These are phyloP conservation scores for Cytospora chrysosperma DNA, from an alignment of 2,329 filamentous ascomycete species.

Conservation along the genomic window DNA sequence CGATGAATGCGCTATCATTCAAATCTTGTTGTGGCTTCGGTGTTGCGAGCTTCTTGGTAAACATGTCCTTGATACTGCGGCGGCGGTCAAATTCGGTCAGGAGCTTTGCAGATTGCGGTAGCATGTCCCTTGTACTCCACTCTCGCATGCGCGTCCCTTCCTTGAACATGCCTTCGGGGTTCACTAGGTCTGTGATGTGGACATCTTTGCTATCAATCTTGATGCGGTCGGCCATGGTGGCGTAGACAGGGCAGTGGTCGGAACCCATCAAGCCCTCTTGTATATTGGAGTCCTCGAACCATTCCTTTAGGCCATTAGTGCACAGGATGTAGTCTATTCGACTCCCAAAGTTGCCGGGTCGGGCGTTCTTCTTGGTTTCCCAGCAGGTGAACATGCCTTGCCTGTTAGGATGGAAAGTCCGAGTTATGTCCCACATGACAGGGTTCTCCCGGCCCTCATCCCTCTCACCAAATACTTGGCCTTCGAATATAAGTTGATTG, in stretches of 20 bases:
- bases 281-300: slow-evolving; percentile 80
- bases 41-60: slow-evolving; percentile 53
- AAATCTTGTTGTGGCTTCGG: slow-evolving; percentile 16
- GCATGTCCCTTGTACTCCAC: slow-evolving; percentile 64
- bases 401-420: slow-evolving; percentile 76
- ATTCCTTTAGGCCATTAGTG: slow-evolving; percentile 72
- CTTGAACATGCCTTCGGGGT: slow-evolving; percentile 69
- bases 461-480: slow-evolving; percentile 63
- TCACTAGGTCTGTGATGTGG: slow-evolving; percentile 72
- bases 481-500: slow-evolving; percentile 79
- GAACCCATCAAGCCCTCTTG: slow-evolving; percentile 93
- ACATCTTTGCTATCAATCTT: slow-evolving; percentile 46
- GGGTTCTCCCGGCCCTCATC: slow-evolving; percentile 69
- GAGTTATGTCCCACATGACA: slow-evolving; percentile 79
- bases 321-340: slow-evolving; percentile 94
- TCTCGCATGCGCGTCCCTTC: slow-evolving; percentile 64
- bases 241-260: slow-evolving; percentile 94
- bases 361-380: slow-evolving; percentile 92
- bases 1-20: not conserved
- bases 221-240: slow-evolving; percentile 65
- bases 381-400: slow-evolving; percentile 95
- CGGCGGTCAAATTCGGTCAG: slow-evolving; percentile 87
- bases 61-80: slow-evolving; percentile 91
- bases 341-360: slow-evolving; percentile 90
- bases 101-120: slow-evolving; percentile 76